phyloP scores from a whole-genome alignment of 2,329 filamentous ascomycete species.

The Sporothrix humicola region DNA sequence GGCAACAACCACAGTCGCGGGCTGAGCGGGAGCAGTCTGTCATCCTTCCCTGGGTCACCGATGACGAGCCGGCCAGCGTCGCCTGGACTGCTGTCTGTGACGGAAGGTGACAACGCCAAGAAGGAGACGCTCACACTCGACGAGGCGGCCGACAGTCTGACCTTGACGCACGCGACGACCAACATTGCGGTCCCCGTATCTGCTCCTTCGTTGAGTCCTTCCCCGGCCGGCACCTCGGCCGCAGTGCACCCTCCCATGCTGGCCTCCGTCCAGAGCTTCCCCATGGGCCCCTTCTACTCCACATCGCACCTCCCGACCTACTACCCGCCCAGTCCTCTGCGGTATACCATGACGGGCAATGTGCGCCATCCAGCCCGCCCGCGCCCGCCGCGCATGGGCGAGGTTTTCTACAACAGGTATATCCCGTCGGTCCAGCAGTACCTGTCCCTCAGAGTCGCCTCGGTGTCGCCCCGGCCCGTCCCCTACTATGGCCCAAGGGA shows the following conservation, averaged over 20 bases:
- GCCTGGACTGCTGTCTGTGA: constrained; percentile 45
- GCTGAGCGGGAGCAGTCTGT: constrained; percentile 17
- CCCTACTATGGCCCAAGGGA: constrained; percentile 66
- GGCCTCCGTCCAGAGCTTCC: constrained; percentile 47
- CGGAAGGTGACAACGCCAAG: background rate
- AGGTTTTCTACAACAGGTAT: constrained; percentile 88
- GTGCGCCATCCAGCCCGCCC: constrained; percentile 84
- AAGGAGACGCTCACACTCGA: background rate
- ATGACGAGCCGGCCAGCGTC: constrained; percentile 60
- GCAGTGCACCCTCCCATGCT: constrained; percentile 45
- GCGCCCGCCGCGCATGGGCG: constrained; percentile 87
- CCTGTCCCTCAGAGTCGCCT: constrained; percentile 86
- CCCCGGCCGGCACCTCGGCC: no score
- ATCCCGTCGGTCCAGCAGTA: constrained; percentile 82
- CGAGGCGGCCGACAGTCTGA: constrained; percentile 27
- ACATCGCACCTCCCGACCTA: constrained; percentile 87
- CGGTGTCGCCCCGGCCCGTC: constrained; percentile 66
- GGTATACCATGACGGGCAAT: constrained; percentile 79
- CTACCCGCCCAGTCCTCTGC: constrained; percentile 81
- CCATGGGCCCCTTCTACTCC: constrained; percentile 75
- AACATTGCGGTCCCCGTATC: constrained; percentile 18
- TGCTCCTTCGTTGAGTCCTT: background rate
- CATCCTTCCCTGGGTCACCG: constrained; percentile 57
- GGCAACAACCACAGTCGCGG: background rate
- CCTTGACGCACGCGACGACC: constrained; percentile 31